Evolutionary conservation across 2,329 filamentous ascomycete genomes (phyloP), one percentile per base, ranked within the genome.

Genomic region (Phialocephala subalpina): DNA sequence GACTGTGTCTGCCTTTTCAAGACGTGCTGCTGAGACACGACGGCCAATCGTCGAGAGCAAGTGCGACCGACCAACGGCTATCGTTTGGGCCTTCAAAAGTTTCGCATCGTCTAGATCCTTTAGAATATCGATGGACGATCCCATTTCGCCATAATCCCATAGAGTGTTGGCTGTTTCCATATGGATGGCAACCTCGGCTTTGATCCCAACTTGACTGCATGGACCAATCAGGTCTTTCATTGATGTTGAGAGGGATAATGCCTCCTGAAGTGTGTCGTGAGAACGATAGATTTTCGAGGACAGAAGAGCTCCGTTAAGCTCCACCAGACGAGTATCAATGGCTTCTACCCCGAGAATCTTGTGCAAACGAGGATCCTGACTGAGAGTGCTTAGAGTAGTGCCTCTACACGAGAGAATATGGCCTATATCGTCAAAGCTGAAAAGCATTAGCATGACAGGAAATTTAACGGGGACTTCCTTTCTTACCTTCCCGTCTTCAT

Each of bases 101-200:
- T 84, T 82, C 60, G 87, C 83, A 52, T 83, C 81, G 62, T 91
- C 86, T 12, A 97, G 84, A 52, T 87, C 86, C 73, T 95, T 91
- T 22, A 98, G 86, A 85, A 98, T 94, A 42, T 90, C 87, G 66
- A 99, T 97, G 0, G 96, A 97, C 0, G 92, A 88, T 22, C 90
- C 88, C 82, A 93, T 92, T 78, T 99, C 95, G 14, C 94, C 94
- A 76, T 97, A 92, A 68, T 97, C 93, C 95, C 96, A 99, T 0
- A 99, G 82, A 7, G 97, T 93, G 73, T 92, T 93, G 12, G 97
- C 94, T 8, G 92, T 87, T 77, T 98, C 96, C 62, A 95, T 87
- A 69, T 90, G 89, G 45, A 94, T 87, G 14, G 90, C 90, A 14
- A 90, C 92, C 74, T 94, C 91, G 53, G 97, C 87, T 64, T 89